phyloP scores from a whole-genome alignment of 2,329 filamentous ascomycete species.

The Sporothrix euskadiensis region DNA sequence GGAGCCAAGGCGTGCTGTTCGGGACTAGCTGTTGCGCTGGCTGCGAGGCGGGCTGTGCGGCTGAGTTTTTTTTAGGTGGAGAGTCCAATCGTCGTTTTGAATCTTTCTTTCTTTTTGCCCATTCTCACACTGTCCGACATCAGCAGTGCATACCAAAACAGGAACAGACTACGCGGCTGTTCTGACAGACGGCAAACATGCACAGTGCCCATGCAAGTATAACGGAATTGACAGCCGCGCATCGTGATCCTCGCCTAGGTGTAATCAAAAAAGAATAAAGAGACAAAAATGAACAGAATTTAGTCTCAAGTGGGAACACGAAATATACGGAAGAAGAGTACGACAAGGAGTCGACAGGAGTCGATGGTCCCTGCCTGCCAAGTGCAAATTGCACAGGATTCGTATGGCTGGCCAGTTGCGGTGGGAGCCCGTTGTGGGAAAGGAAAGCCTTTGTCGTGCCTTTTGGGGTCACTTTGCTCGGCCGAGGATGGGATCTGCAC shows the following conservation, averaged over 20 bases:
- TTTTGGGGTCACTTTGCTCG: background rate
- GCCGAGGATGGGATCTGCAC: background rate
- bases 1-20: background rate
- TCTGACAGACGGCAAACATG: background rate
- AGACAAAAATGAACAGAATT: background rate
- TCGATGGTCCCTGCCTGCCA: background rate
- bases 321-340: background rate
- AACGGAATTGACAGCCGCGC: no score
- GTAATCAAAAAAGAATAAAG: background rate
- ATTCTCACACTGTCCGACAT: background rate
- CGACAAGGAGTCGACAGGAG: background rate
- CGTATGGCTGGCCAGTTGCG: constrained; percentile 1
- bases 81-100: background rate
- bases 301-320: background rate
- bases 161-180: background rate
- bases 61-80: background rate
- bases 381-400: background rate
- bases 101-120: background rate
- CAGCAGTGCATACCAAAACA: background rate
- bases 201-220: no score
- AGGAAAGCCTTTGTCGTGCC: background rate
- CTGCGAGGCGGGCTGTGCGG: constrained; percentile 11
- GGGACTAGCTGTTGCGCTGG: constrained; percentile 7
- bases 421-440: background rate
- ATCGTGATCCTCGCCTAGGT: background rate